Evolutionary conservation across 2,329 filamentous ascomycete genomes (phyloP).

Genomic region (Nothophaeocryptopus gaeumannii): DNA sequence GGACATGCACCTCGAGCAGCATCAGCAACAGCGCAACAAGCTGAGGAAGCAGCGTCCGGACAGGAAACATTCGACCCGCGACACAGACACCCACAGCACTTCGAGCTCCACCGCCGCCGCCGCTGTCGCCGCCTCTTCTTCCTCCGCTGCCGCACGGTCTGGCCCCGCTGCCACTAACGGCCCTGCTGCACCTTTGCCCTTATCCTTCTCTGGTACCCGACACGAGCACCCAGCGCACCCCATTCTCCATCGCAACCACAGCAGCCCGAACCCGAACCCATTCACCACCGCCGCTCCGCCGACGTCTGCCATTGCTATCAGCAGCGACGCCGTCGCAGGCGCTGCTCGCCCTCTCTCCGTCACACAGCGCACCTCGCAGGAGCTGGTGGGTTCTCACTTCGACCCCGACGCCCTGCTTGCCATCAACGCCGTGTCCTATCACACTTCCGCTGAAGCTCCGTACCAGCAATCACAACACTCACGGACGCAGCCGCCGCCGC

Average conservation of each 20-base stretch:
- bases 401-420: constrained; percentile 38
- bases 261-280: neutral
- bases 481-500: constrained; percentile 3
- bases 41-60: constrained; percentile 1
- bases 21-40: constrained; percentile 2
- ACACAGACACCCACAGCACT: no score
- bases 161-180: no score
- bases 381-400: constrained; percentile 42
- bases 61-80: no score
- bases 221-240: neutral
- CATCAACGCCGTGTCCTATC: constrained; percentile 35
- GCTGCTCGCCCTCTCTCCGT: constrained; percentile 28
- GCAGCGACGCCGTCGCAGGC: constrained; percentile 2
- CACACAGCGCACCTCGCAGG: constrained; percentile 33
- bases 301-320: constrained; percentile 4
- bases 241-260: constrained; percentile 1
- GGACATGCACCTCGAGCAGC: constrained; percentile 1
- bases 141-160: no score
- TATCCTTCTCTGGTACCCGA: no score
- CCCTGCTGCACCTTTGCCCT: no score
- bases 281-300: neutral
- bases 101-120: no score
- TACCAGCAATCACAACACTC: constrained; percentile 1
- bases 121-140: no score
- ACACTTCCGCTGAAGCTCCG: constrained; percentile 8